Percentiles rank a stretch among this genome's conserved stretches.
Evolutionary conservation across 352 stramenopile genomes (phyloP).

Genomic region (Paralagenidium karlingii): DNA sequence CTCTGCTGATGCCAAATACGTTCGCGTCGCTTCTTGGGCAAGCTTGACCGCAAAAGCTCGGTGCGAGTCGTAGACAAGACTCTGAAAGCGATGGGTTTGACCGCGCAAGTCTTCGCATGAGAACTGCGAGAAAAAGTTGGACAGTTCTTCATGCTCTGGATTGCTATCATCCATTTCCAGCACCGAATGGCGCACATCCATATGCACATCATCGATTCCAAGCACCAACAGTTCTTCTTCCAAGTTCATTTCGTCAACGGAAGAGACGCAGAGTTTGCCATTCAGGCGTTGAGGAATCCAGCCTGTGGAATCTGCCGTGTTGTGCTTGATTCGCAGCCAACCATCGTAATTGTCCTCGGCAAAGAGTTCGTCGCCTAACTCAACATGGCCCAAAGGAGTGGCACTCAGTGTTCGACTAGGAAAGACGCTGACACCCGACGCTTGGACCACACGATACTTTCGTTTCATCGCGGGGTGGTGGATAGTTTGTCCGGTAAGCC

Average conservation of each 20-base stretch:
- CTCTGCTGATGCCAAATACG: slow-evolving; percentile 15
- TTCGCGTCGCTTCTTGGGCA: slow-evolving; percentile 25
- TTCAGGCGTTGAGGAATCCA: slow-evolving; percentile 31
- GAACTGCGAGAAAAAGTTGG: slow-evolving; percentile 54
- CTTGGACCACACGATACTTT: slow-evolving; percentile 17
- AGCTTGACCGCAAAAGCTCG: slow-evolving; percentile 40
- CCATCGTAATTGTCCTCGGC: slow-evolving; percentile 5
- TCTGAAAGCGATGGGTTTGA: slow-evolving; percentile 41
- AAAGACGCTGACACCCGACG: slow-evolving; percentile 11
- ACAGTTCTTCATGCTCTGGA: slow-evolving; percentile 28
- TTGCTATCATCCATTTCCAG: slow-evolving; percentile 55
- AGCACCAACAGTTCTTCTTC: slow-evolving; percentile 50
- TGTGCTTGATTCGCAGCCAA: slow-evolving; percentile 17
- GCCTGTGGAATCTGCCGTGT: slow-evolving; percentile 2
- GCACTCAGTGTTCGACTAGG: no score
- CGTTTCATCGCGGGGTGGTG: not conserved
- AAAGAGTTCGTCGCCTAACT: slow-evolving; percentile 12
- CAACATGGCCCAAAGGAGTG: slow-evolving; percentile 7
- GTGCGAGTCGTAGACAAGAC: slow-evolving; percentile 46
- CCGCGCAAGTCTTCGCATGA: slow-evolving; percentile 46
- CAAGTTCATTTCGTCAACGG: slow-evolving; percentile 4
- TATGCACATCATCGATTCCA: slow-evolving; percentile 32
- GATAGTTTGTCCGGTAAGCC: not conserved
- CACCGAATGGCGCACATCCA: slow-evolving; percentile 16
- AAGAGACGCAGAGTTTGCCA: slow-evolving; percentile 19